Evolutionary conservation across 768 basidiomycete species (phyloP).

Genomic region (Naganishia friedmannii): DNA sequence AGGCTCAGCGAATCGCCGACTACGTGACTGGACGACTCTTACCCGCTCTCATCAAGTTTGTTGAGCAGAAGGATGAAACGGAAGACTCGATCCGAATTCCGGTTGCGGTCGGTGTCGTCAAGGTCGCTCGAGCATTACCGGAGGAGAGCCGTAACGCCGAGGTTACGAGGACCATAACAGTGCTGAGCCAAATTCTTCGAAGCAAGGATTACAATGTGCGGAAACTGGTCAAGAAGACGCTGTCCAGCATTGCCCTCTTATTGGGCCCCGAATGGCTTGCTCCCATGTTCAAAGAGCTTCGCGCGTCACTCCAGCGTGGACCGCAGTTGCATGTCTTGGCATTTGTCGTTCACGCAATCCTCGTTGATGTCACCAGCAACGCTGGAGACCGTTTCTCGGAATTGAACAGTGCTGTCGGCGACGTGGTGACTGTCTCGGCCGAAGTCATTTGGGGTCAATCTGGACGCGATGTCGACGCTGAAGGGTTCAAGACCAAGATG

Average conservation of each 20-base stretch:
- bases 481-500: conserved; percentile 92
- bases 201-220: conserved; percentile 90
- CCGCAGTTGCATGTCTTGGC: conserved; percentile 93
- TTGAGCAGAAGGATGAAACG: conserved; percentile 77
- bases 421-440: conserved; percentile 73
- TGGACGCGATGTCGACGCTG: conserved; percentile 77
- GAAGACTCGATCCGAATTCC: conserved; percentile 87
- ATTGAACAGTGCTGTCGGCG: conserved; percentile 73
- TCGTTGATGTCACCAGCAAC: conserved; percentile 72
- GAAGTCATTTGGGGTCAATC: conserved; percentile 94
- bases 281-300: conserved; percentile 70
- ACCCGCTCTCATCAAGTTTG: conserved; percentile 71
- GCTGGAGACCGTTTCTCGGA: conserved; percentile 58
- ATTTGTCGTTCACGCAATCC: conserved; percentile 72
- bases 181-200: conserved; percentile 83
- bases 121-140: conserved; percentile 78
- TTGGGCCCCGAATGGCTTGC: conserved; percentile 74
- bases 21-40: conserved; percentile 72
- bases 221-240: conserved; percentile 75
- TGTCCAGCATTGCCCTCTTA: conserved; percentile 71
- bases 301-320: conserved; percentile 79
- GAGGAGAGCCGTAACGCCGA: conserved; percentile 63
- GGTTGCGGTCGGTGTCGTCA: conserved; percentile 78
- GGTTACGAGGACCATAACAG: conserved; percentile 71
- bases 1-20: conserved; percentile 60